Percentiles rank a stretch among this genome's conserved stretches.
These are phyloP conservation scores for Citrus cavaleriei DNA, from an alignment of 345 rosid species.

Conservation along the genomic window DNA sequence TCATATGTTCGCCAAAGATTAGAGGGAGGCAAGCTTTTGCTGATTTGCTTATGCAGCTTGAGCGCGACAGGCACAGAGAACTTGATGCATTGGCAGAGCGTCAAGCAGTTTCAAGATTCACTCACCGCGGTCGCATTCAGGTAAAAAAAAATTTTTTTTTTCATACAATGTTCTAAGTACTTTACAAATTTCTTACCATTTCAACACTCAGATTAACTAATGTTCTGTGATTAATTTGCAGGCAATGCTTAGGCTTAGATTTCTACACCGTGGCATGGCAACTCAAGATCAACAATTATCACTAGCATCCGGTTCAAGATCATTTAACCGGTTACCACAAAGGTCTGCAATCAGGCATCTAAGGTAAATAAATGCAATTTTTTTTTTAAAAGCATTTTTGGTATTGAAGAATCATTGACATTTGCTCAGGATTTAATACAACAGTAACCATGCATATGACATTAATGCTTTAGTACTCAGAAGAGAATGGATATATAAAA, in stretches of 20 bases:
- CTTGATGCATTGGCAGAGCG: conserved; percentile 41
- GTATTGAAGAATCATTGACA: not conserved
- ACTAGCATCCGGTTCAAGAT: conserved; percentile 18
- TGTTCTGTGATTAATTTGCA: conserved; percentile 15
- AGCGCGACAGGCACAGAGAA: conserved; percentile 55
- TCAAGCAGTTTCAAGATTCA: conserved; percentile 57
- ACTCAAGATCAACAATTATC: conserved; percentile 40
- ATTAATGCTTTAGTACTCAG: not conserved
- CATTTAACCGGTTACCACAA: conserved; percentile 25
- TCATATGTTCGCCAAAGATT: conserved; percentile 44
- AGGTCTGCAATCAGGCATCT: conserved; percentile 47
- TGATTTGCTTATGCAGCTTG: conserved; percentile 62
- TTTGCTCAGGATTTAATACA: not conserved
- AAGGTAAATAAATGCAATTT: conserved; percentile 30
- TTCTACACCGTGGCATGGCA: conserved; percentile 48
- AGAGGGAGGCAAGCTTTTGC: conserved; percentile 80
- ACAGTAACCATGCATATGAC: not conserved
- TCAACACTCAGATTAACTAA: not conserved
- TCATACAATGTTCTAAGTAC: not conserved
- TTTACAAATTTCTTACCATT: not conserved
- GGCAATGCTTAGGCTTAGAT: conserved; percentile 66
- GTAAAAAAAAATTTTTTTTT: conserved; percentile 25
- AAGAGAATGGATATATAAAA: not conserved
- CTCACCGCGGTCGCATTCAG: conserved; percentile 81
- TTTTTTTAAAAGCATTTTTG: not conserved